Conservation (phyloP, 169 alveolate genomes). For the Cryptosporidium muris region DNA sequence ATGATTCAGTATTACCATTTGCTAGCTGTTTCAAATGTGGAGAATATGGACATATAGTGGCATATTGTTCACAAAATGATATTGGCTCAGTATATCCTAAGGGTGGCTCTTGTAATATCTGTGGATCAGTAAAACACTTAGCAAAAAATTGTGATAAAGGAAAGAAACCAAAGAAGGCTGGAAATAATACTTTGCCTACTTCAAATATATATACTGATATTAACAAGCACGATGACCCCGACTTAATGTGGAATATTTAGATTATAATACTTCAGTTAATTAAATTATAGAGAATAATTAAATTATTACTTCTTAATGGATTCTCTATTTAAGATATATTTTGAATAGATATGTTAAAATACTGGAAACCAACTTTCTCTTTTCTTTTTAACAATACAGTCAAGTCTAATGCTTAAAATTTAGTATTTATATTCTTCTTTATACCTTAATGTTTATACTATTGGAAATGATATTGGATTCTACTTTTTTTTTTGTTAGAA, state of each 20-base stretch:
- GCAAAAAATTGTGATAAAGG: constrained; percentile 52
- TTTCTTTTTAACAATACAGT: background rate
- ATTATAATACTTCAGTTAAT: constrained; percentile 1
- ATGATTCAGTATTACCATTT: constrained; percentile 53
- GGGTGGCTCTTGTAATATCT: constrained; percentile 63
- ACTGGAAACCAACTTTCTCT: background rate
- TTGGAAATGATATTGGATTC: too few relatives aligned
- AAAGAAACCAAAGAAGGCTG: background rate
- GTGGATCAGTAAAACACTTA: constrained; percentile 62
- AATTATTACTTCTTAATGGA: too few relatives aligned
- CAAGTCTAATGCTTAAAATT: background rate
- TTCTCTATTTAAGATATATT: too few relatives aligned
- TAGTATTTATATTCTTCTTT: too few relatives aligned
- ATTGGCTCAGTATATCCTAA: constrained; percentile 54
- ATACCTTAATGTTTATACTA: too few relatives aligned
- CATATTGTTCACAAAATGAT: constrained; percentile 53
- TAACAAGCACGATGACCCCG: constrained; percentile 38
- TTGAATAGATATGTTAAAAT: too few relatives aligned
- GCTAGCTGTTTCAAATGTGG: constrained; percentile 69
- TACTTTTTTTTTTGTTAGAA: too few relatives aligned
- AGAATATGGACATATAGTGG: constrained; percentile 48
- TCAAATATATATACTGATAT: background rate
- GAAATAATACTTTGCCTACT: background rate
- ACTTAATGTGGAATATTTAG: constrained; percentile 47
- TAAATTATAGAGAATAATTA: background rate